phyloP scores from a whole-genome alignment of 225 moss, liverwort and hornwort species.

The Physcomitrellopsis africana region DNA sequence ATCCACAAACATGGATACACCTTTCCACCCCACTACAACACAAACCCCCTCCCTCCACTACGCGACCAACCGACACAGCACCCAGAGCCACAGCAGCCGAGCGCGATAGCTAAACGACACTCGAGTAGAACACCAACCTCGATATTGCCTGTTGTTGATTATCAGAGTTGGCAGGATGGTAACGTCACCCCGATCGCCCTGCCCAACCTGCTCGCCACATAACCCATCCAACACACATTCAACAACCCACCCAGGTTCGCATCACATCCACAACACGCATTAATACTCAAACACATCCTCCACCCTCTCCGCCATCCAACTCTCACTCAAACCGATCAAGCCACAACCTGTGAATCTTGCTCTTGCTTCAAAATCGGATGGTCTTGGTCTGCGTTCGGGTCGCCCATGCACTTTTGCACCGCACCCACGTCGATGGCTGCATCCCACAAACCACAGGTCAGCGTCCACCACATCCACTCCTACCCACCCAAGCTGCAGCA shows the following conservation, averaged over 20 bases:
- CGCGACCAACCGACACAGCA: neutral
- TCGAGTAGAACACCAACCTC: slow-evolving; percentile 35
- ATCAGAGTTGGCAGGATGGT: slow-evolving; percentile 85
- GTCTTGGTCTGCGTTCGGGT: slow-evolving; percentile 53
- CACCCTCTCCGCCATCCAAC: too few relatives aligned
- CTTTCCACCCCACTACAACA: neutral
- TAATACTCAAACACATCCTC: neutral
- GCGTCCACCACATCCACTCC: neutral
- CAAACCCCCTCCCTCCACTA: neutral
- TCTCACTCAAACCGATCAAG: neutral
- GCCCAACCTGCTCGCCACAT: slow-evolving; percentile 52
- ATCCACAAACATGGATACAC: too few relatives aligned
- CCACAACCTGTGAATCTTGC: slow-evolving; percentile 68
- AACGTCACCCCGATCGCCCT: slow-evolving; percentile 72
- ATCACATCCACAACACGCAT: neutral
- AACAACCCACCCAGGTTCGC: neutral
- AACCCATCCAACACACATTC: neutral
- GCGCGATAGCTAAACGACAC: neutral
- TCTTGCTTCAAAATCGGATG: slow-evolving; percentile 69
- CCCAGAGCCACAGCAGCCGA: neutral
- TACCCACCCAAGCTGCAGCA: rapidly evolving
- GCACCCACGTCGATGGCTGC: slow-evolving; percentile 44
- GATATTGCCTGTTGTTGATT: slow-evolving; percentile 76
- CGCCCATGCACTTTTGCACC: slow-evolving; percentile 74
- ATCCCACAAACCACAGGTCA: neutral